Base-by-base conservation (phyloP, 768 basidiomycete species). In the Pleurotus giganteus region DNA sequence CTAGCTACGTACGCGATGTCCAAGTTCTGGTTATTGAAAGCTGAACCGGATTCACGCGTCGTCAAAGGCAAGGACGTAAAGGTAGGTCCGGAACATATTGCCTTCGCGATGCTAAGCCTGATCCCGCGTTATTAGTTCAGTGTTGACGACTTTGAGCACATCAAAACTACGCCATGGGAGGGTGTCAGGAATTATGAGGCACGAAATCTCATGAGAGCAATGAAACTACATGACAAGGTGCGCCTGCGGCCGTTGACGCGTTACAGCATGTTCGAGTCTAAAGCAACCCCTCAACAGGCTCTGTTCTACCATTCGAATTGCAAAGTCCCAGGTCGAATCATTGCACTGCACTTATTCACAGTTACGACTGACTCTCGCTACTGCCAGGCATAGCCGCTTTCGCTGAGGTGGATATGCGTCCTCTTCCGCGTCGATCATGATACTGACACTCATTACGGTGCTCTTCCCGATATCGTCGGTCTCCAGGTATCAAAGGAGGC, bases 11-110 rank as follows among this genome's bases (percentile, higher is more conserved):
- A 44, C 43, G 7, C 32, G 15, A 51, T 51, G 49, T 51, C 49
- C 15, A 47, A 66, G 51, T 77, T 72, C 53, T 94, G 91, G 89
- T 78, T 94, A 21, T 80, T 91, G 69, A 93, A 94, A 68, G 91
- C 91, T 3, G 91, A 93, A 66, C 91, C 91, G 7, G 86, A 93
- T 57, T 82, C 89, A 13, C 85, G 91, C 53, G 63, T 92, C 43
- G 88, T 90, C 39, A 94, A 91, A 67, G 91, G 91, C 41, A 89
- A 86, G 61, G 91, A 94, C 58, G 89, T 94, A 60, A 92, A 89
- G 78, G 91, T 76, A 60, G 43, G 69, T 49, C 19, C 9, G 23
- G 41, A 34, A 15, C 31, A 4, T 21, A 23, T 39, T 13, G 21
- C 28, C 32, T 12, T 2, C 11, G n/a, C 27, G 24, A 45, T 21